Percentiles rank a stretch among this genome's conserved stretches.
Evolutionary conservation across 805 yeast genomes (phyloP).

Genomic region (Torulaspora quercuum): DNA sequence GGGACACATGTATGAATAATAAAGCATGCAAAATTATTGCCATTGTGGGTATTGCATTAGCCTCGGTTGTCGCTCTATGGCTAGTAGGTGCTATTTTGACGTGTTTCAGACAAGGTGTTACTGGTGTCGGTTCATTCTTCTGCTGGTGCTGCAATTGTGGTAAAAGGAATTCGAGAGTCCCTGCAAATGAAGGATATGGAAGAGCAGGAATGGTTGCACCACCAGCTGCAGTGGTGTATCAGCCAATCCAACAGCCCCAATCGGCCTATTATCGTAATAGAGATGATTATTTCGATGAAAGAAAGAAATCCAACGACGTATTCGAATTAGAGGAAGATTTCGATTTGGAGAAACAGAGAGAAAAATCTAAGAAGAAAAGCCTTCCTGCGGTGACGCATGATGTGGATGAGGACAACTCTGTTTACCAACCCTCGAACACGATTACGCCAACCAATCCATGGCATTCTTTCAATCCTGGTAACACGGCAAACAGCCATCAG

Average conservation of each 20-base stretch:
- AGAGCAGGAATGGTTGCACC: slow-evolving; percentile 10
- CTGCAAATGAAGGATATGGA: slow-evolving; percentile 18
- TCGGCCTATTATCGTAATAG: slow-evolving; percentile 21
- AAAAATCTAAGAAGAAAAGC: slow-evolving; percentile 14
- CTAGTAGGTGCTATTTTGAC: slow-evolving; percentile 51
- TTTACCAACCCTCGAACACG: slow-evolving; percentile 10
- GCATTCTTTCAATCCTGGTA: slow-evolving; percentile 12
- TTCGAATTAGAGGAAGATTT: slow-evolving; percentile 34
- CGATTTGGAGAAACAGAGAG: slow-evolving; percentile 32
- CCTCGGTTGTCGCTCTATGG: slow-evolving; percentile 53
- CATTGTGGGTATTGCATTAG: slow-evolving; percentile 66
- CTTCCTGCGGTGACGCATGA: slow-evolving; percentile 15
- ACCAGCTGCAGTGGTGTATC: slow-evolving; percentile 33
- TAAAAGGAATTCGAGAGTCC: slow-evolving; percentile 15
- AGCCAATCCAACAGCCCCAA: slow-evolving; percentile 32
- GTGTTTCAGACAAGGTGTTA: slow-evolving; percentile 57
- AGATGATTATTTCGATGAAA: slow-evolving; percentile 23
- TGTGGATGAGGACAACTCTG: slow-evolving; percentile 13
- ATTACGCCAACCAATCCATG: slow-evolving; percentile 10
- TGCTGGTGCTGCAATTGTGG: slow-evolving; percentile 48
- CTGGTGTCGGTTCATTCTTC: slow-evolving; percentile 47
- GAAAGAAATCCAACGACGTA: slow-evolving; percentile 20
- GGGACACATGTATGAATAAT: slow-evolving; percentile 82
- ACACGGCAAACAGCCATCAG: slow-evolving; percentile 3
- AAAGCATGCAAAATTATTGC: slow-evolving; percentile 71